Base-by-base conservation (phyloP, 805 yeast genomes). In the Starmerella floricola region DNA sequence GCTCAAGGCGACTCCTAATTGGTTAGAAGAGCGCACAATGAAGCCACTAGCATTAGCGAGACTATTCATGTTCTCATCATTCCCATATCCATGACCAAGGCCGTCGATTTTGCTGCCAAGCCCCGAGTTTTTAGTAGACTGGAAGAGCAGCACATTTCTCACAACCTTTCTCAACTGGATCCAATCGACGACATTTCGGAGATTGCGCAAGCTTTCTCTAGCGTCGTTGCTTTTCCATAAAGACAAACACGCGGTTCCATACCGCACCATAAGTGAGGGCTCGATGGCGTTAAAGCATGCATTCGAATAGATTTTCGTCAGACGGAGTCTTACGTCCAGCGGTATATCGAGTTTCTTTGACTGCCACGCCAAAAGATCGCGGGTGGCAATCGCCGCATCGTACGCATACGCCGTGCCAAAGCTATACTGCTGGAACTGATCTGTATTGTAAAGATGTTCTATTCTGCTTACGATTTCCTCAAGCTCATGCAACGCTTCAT, bases 301-400 rank as follows among this genome's bases (percentile, higher is more conserved):
- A 15, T 80, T 73, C 54, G 76, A 86, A 56, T 74, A 87, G 1
- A 83, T 81, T 42, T 67, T 66, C 1, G 84, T 76, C 32, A 88
- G 66, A 1, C 73, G 63, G 18, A 76, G 67, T 41, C 86, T 70
- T 36, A 78, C 60, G 1, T 66, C 50, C 11, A 84, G 52, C 0
- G 98, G 96, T 64, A 88, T 69, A 40, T 79, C 80, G 53, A 80
- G 76, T 53, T 83, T 82, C 75, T 80, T 78, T 52, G 72, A 73
- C 41, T 85, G 59, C 73, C 95, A 79, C 31, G 79, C 78, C 38
- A 74, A 71, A 48, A 88, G 67, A 58, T 86, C 96, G 41, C 79
- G 77, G 0, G 95, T 79, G 94, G 95, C 87, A 45, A 79, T 82
- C 40, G 78, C 71, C 6, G 85, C 79, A 34, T 78, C 71, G 6